Evolutionary conservation across 768 basidiomycete species (phyloP).

Genomic region (Daedaleopsis sinensis): DNA sequence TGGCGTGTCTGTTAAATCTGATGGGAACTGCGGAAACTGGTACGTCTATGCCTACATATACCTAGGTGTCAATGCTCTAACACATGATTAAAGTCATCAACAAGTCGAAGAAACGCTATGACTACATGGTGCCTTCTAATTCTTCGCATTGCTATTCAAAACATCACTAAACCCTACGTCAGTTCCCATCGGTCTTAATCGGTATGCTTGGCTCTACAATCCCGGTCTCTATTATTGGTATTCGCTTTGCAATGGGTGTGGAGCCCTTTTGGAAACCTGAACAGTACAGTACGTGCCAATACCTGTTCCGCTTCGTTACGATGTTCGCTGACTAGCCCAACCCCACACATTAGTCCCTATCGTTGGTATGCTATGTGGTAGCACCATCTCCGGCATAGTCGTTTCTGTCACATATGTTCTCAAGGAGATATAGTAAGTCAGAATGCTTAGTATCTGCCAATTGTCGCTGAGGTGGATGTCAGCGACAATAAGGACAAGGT

Average conservation of each 20-base stretch:
- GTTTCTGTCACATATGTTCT: conserved; percentile 72
- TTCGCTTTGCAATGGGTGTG: conserved; percentile 73
- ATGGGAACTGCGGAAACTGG: conserved; percentile 81
- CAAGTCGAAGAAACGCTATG: conserved; percentile 73
- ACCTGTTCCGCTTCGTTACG: no score
- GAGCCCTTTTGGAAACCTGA: conserved; percentile 84
- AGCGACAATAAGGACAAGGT: conserved; percentile 87
- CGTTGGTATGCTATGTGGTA: conserved; percentile 85
- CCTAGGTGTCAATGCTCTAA: background rate
- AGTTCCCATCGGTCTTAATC: conserved; percentile 66
- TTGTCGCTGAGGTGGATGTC: background rate
- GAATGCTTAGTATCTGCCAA: no score
- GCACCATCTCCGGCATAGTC: conserved; percentile 75
- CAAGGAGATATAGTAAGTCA: conserved; percentile 69
- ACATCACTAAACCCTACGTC: background rate
- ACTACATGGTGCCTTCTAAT: conserved; percentile 61
- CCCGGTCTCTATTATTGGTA: conserved; percentile 77
- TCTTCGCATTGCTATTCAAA: background rate
- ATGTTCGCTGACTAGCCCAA: no score
- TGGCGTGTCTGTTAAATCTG: conserved; percentile 76
- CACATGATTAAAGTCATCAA: conserved; percentile 59
- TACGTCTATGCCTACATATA: conserved; percentile 33
- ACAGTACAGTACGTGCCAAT: conserved; percentile 63
- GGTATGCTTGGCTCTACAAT: conserved; percentile 78
- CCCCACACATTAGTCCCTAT: conserved; percentile 61